Evolutionary conservation across 192 early-diverging fungal genomes (phyloP).

Genomic region (Obelidium mucronatum): DNA sequence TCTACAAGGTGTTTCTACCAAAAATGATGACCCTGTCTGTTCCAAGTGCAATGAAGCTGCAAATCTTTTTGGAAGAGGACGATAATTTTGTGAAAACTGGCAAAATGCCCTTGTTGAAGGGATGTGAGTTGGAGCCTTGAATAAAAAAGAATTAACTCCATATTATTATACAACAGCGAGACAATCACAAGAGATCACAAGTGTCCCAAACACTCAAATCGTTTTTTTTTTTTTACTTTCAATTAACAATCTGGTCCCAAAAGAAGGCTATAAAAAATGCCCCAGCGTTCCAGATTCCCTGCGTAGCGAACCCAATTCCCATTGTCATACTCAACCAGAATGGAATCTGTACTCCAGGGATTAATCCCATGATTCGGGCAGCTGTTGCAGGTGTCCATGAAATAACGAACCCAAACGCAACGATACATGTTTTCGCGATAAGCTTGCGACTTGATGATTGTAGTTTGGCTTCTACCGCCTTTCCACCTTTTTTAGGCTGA

Average conservation of each 20-base stretch:
- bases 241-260: neutral
- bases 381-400: slow-evolving; percentile 15
- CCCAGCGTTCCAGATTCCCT: slow-evolving; percentile 19
- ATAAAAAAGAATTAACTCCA: too few species aligned
- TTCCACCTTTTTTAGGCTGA: too few species aligned
- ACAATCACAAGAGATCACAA: too few species aligned
- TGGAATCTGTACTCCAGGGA: neutral
- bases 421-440: neutral
- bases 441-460: neutral
- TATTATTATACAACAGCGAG: too few species aligned
- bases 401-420: slow-evolving; percentile 3
- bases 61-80: slow-evolving; percentile 54
- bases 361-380: neutral
- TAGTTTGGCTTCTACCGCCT: too few species aligned
- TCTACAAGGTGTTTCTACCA: slow-evolving; percentile 43
- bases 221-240: too few species aligned
- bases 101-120: slow-evolving; percentile 19
- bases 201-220: too few species aligned
- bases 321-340: slow-evolving; percentile 4
- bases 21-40: slow-evolving; percentile 38
- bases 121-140: neutral
- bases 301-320: neutral
- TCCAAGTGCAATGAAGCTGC: slow-evolving; percentile 43
- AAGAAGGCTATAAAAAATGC: neutral
- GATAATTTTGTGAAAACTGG: slow-evolving; percentile 30